phyloP scores from a whole-genome alignment of 2,329 filamentous ascomycete genomes.

The Xylariaceae sp. region DNA sequence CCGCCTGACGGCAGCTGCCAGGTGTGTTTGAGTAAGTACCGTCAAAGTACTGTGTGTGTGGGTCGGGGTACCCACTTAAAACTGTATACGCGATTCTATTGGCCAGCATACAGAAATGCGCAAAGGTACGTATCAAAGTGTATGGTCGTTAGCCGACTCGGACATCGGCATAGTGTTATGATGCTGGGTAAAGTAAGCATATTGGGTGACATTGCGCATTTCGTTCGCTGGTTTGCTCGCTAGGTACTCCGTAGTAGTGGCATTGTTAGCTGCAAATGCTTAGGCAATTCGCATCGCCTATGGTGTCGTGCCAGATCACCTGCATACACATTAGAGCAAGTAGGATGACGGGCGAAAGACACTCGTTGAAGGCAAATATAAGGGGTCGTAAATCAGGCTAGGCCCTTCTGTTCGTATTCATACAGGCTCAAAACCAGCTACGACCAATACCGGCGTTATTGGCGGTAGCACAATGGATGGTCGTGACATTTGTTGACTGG shows the following conservation, averaged over 20 bases:
- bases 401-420: slow-evolving; percentile 2
- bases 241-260: too few species aligned
- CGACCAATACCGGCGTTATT: neutral
- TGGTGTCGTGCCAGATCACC: neutral
- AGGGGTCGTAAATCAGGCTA: neutral
- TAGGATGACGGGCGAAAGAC: neutral
- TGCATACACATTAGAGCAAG: neutral
- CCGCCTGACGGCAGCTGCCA: too few species aligned
- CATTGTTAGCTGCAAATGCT: neutral
- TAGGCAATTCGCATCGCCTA: neutral
- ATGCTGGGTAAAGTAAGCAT: neutral
- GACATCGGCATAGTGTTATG: neutral
- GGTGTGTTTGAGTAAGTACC: too few species aligned
- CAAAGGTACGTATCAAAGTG: too few species aligned
- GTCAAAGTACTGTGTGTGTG: too few species aligned
- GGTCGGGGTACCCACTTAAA: too few species aligned
- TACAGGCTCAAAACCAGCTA: neutral
- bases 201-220: neutral
- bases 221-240: neutral
- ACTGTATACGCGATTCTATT: too few species aligned
- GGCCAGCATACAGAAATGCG: too few species aligned
- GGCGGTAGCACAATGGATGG: slow-evolving; percentile 3
- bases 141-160: too few species aligned
- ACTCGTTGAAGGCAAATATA: neutral
- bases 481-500: slow-evolving; percentile 16